A percentile compares a stretch with the other conserved stretches of the same genome.
Conservation (phyloP, 768 basidiomycete genomes). For the Thelephora aurantiotincta region DNA sequence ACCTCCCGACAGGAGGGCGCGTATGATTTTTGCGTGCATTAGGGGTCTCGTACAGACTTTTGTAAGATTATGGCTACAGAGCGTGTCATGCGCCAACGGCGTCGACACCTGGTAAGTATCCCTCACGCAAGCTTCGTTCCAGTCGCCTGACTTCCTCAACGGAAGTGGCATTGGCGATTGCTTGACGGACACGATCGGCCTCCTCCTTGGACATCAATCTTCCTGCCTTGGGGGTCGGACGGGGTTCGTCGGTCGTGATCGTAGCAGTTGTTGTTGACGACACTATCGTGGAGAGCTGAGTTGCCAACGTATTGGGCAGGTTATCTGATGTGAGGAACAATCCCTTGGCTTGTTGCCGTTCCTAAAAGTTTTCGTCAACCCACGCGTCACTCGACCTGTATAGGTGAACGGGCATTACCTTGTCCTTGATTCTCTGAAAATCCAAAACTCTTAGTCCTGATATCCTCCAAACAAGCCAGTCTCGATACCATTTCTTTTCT, state of each 20-base stretch:
- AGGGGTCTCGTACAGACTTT: neutral
- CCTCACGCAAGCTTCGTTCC: conserved; percentile 73
- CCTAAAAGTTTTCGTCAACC: conserved; percentile 28
- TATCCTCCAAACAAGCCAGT: conserved; percentile 87
- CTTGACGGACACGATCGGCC: conserved; percentile 72
- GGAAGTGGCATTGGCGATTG: conserved; percentile 82
- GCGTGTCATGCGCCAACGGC: conserved; percentile 54
- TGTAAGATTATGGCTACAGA: neutral
- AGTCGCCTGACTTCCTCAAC: conserved; percentile 79
- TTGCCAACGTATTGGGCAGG: conserved; percentile 67
- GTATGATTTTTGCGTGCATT: too few species aligned
- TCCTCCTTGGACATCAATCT: conserved; percentile 87
- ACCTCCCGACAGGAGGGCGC: too few species aligned
- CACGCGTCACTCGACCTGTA: too few species aligned
- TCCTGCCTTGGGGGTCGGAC: conserved; percentile 55
- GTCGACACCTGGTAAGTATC: conserved; percentile 69
- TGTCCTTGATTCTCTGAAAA: conserved; percentile 89
- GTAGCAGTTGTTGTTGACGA: conserved; percentile 53
- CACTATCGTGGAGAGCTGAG: conserved; percentile 59
- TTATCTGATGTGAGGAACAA: conserved; percentile 75
- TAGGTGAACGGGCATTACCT: conserved; percentile 36
- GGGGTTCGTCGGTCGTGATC: conserved; percentile 71
- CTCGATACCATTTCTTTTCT: conserved; percentile 93
- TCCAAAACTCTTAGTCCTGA: conserved; percentile 82
- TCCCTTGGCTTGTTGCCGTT: conserved; percentile 58